Conservation (phyloP, 768 basidiomycete species). For the Royoungia palumana region DNA sequence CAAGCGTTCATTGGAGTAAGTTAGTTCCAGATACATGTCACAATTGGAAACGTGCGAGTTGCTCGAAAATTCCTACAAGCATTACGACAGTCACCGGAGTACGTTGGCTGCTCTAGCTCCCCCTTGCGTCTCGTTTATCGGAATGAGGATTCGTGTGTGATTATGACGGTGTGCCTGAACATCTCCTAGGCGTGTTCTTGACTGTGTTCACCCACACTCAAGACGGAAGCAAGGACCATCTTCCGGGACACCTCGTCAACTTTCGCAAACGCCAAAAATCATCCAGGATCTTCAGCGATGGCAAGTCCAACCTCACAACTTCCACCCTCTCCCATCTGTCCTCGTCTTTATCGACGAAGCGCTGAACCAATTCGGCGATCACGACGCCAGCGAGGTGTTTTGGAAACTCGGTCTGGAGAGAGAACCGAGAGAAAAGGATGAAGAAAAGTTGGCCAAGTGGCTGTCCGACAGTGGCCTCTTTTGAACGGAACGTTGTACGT, state of each 20-base stretch:
- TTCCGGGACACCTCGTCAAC: conserved; percentile 49
- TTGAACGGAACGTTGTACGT: conserved; percentile 11
- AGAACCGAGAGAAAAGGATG: conserved; percentile 56
- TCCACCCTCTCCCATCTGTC: conserved; percentile 42
- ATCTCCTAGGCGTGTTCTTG: conserved; percentile 49
- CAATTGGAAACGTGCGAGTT: conserved; percentile 52
- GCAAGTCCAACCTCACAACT: conserved; percentile 53
- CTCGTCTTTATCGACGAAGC: conserved; percentile 42
- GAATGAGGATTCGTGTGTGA: conserved; percentile 32
- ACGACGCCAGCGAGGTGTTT: conserved; percentile 32
- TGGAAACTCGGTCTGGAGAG: conserved; percentile 48
- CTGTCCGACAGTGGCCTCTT: conserved; percentile 40
- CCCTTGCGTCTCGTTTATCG: conserved; percentile 71
- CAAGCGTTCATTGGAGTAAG: conserved; percentile 62
- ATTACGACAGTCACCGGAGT: conserved; percentile 60
- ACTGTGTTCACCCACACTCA: conserved; percentile 59
- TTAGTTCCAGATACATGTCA: conserved; percentile 46
- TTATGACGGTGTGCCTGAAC: conserved; percentile 3
- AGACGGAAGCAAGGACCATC: conserved; percentile 54
- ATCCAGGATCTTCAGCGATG: conserved; percentile 56
- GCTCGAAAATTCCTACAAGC: conserved; percentile 62
- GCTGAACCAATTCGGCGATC: conserved; percentile 35
- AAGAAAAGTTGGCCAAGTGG: conserved; percentile 44
- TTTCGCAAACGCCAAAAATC: conserved; percentile 54
- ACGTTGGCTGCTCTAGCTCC: conserved; percentile 52